These are phyloP conservation scores for Trifolium fragiferum DNA, from an alignment of 306 rosid genomes.

Conservation along the genomic window DNA sequence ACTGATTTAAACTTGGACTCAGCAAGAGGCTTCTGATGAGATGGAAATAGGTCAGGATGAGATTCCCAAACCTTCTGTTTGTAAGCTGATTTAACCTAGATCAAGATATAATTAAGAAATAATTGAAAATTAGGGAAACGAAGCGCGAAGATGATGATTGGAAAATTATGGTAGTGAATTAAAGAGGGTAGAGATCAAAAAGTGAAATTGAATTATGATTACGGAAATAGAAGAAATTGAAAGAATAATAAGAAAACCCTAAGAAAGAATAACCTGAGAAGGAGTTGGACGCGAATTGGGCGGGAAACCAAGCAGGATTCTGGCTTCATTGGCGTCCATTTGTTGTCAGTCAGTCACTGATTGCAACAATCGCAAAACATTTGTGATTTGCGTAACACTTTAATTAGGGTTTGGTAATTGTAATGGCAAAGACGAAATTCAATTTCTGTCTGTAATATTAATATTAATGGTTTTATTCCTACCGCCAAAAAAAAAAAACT, in stretches of 20 bases:
- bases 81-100: slow-evolving; percentile 78
- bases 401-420: neutral
- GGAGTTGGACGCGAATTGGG: slow-evolving; percentile 59
- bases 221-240: neutral
- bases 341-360: slow-evolving; percentile 10
- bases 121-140: neutral
- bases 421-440: too few species aligned
- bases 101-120: neutral
- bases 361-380: slow-evolving; percentile 17
- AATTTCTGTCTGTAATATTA: too few species aligned
- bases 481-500: too few species aligned
- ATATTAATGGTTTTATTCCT: too few species aligned
- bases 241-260: slow-evolving; percentile 39
- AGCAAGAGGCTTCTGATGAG: slow-evolving; percentile 63
- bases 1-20: slow-evolving; percentile 76
- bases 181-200: slow-evolving; percentile 15
- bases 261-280: slow-evolving; percentile 47
- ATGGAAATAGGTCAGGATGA: slow-evolving; percentile 80
- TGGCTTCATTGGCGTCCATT: slow-evolving; percentile 66
- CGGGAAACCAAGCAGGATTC: slow-evolving; percentile 64
- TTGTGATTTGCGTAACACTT: neutral
- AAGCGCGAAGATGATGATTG: neutral
- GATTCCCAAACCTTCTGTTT: slow-evolving; percentile 79
- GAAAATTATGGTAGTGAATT: neutral
- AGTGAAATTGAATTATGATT: slow-evolving; percentile 29